Conservation (phyloP, 164 flowering plant species). For the Cinnamomum micranthum region DNA sequence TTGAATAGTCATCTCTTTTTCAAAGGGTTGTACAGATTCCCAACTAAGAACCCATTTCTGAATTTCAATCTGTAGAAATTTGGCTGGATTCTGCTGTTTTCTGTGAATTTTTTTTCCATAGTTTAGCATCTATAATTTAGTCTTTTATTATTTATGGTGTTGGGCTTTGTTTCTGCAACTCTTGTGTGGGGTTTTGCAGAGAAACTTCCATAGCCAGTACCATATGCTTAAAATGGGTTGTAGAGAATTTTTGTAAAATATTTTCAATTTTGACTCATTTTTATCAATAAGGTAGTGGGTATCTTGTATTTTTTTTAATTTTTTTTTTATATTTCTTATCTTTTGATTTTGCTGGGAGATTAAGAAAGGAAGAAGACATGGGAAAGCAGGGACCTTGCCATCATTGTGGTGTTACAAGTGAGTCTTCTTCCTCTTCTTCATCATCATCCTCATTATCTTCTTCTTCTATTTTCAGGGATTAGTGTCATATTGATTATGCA, state of each 20-base stretch:
- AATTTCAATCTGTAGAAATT: conserved; percentile 12
- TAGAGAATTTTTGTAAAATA: conserved; percentile 5
- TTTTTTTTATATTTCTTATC: neutral
- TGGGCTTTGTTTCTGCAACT: conserved; percentile 28
- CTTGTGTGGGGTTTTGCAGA: conserved; percentile 35
- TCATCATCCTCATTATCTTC: neutral
- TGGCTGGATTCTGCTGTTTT: conserved; percentile 11
- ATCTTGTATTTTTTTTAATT: neutral
- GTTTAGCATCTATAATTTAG: conserved; percentile 9
- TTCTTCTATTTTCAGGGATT: too few species aligned
- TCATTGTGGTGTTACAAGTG: conserved; percentile 99
- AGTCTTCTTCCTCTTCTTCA: conserved; percentile 27
- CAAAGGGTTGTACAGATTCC: conserved; percentile 49
- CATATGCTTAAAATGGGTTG: conserved; percentile 10
- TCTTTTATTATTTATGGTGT: neutral
- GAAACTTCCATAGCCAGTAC: conserved; percentile 14
- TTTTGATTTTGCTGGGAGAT: neutral
- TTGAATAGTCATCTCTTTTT: conserved; percentile 32
- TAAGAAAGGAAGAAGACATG: conserved; percentile 39
- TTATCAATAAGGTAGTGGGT: conserved; percentile 2
- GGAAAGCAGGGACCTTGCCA: conserved; percentile 97
- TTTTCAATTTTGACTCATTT: neutral
- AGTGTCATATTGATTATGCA: too few species aligned
- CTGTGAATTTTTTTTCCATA: neutral
- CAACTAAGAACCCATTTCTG: conserved; percentile 35